Base-by-base conservation (phyloP, 2,329 filamentous ascomycete genomes). In the Cladosporium sp. region DNA sequence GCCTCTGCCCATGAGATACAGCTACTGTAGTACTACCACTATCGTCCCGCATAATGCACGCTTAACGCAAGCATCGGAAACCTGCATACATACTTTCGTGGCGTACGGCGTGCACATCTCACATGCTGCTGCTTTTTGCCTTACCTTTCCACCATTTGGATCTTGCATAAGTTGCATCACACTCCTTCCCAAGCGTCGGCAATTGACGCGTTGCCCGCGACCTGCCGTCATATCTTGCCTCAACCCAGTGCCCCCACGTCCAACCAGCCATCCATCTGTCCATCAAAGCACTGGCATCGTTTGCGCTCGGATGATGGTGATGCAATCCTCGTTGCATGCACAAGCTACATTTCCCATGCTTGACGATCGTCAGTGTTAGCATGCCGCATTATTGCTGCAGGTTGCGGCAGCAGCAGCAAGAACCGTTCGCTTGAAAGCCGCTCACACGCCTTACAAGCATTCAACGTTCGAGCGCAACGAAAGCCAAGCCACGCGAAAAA, bases 61-160 rank as follows among this genome's bases (percentile, higher is more conserved):
- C 54, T 57, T 32, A 57, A 57, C 54, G 54, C 30, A 32, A 25
- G 21, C 54, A 58, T 28, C 34, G 56, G 32, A 46, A 25, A 58
- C 36, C 56, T 43, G 56, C 56, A 58, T 23, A n/a, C 56, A 58
- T 23, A n/a, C 30, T 58, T 58, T 46, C 34, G 36, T 58, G 56
- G 56, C 56, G 56, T 58, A 25, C 56, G 34, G 36, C 25, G 8
- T 46, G 36, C 56, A 26, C 32, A 57, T 58, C 23, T 46, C 34
- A n/a, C 28, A 28, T 28, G 28, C 28, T 36, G 30, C 30, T 34
- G 16, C 53, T 30, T 21, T 57, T n/a, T n/a, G n/a, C n/a, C 26
- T 11, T 26, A 32, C 26, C 51, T 28, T 16, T 57, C 21, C n/a
- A 18, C 28, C 54, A 23, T 57, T 32, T 28, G 21, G 25, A 21